These are phyloP conservation scores for Bipolaris oryzae DNA, from an alignment of 2,329 filamentous ascomycete species.

Conservation along the genomic window DNA sequence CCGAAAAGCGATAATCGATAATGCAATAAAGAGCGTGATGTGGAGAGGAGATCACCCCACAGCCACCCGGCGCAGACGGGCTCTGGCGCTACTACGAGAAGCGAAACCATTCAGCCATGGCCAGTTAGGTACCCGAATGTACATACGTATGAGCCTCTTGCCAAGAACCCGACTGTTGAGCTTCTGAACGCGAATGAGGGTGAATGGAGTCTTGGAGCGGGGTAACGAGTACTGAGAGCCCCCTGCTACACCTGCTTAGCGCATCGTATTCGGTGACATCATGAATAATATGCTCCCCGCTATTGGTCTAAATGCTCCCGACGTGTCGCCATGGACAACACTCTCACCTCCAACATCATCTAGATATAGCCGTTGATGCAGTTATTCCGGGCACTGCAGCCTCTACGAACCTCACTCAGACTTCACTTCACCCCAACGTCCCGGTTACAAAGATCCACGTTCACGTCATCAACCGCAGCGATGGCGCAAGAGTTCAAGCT, in stretches of 20 bases:
- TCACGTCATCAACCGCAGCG: slow-evolving; percentile 36
- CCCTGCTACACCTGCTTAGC: neutral
- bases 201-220: neutral
- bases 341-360: neutral
- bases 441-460: slow-evolving; percentile 27
- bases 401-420: slow-evolving; percentile 31
- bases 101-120: neutral
- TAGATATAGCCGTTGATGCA: slow-evolving; percentile 30
- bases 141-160: neutral
- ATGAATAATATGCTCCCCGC: slow-evolving; percentile 15
- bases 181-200: neutral
- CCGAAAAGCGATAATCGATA: neutral
- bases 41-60: slow-evolving; percentile 6
- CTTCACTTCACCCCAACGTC: slow-evolving; percentile 22
- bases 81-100: neutral
- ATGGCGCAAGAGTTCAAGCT: slow-evolving; percentile 64
- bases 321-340: slow-evolving; percentile 3
- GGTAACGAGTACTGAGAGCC: neutral
- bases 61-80: neutral
- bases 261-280: slow-evolving; percentile 22
- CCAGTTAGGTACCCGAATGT: neutral
- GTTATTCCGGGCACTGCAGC: slow-evolving; percentile 31
- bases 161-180: no score
- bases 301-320: slow-evolving; percentile 20
- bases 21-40: neutral